Evolutionary conservation across 441 rosid genomes (phyloP).

Genomic region (Melastoma candidum): DNA sequence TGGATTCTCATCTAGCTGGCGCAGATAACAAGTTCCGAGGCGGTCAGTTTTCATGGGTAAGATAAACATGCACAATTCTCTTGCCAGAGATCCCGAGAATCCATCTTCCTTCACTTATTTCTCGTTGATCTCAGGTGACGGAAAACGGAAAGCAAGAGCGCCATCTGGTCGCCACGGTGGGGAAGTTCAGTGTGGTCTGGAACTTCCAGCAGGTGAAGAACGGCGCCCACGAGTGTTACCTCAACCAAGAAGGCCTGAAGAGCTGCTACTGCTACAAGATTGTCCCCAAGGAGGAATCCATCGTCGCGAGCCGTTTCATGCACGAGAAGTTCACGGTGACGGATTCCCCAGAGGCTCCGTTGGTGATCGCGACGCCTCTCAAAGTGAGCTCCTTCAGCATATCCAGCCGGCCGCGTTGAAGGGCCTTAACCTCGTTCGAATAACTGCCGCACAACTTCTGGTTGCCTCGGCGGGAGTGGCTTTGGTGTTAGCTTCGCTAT

Average conservation of each 20-base stretch:
- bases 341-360: conserved; percentile 93
- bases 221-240: conserved; percentile 83
- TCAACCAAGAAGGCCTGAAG: conserved; percentile 80
- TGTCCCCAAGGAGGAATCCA: conserved; percentile 84
- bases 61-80: conserved; percentile 10
- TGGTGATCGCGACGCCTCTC: conserved; percentile 88
- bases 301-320: conserved; percentile 97
- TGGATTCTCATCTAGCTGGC: conserved; percentile 87
- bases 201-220: conserved; percentile 93
- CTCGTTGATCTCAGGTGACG: conserved; percentile 44
- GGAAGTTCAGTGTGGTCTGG: conserved; percentile 96
- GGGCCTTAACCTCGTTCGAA: not conserved
- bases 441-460: no score
- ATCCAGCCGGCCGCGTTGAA: conserved; percentile 54
- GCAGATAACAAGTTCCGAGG: conserved; percentile 64
- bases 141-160: conserved; percentile 97
- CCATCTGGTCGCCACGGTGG: conserved; percentile 93
- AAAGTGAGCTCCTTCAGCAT: conserved; percentile 98
- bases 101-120: no score
- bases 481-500: no score
- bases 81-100: no score
- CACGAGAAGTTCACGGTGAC: conserved; percentile 88
- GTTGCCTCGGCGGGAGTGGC: no score
- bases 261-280: conserved; percentile 97
- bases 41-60: conserved; percentile 97